Evolutionary conservation across 2,329 filamentous ascomycete species (phyloP), one percentile per base, ranked within the genome.

Genomic region (Aspergillus jensenii): DNA sequence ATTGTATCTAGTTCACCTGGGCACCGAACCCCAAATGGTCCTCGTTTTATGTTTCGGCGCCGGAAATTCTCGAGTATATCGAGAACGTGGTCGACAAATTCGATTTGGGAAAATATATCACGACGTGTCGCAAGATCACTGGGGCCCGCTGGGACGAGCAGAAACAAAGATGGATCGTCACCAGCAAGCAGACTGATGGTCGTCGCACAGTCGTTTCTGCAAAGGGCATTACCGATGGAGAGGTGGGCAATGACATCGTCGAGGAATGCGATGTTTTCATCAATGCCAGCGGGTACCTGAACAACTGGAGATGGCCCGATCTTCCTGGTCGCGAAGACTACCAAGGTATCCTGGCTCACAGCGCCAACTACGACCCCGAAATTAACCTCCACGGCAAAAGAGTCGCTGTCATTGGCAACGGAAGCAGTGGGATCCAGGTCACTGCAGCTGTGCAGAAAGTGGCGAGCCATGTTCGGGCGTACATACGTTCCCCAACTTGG

Each of bases 1-100:
- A 19, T 19, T 3, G 3, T 19, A 19, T 2, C 19, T 19, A 72
- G 39, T 53, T 17, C 23, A 53, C 39, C 23, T 50, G 27, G 27
- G 31, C 31, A 1, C 31, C 31, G 1, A 50, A 50, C 15, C 14
- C 47, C 17, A 35, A 50, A 19, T 19, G 19, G 19, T 19, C 19
- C 19, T 19, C 19, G 19, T 19, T 19, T 19, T 19, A 19, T 3
- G 19, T 19, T 1, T 19, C 19, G 6, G 25, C 25, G 8, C 25
- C 25, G 25, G 25, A 27, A 9, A 27, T 27, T 2, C 25, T 27
- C 25, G 6, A 27, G 25, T 27, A 27, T 8, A 27, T 27, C 19
- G 37, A 51, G 5, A 17, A 51, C 6, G 17, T 41, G 6, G 35
- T 17, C 9, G 19, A 40, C 7, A 15, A 35, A 3, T 35, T 39